These are phyloP conservation scores for Cetradonia linearis DNA, from an alignment of 495 filamentous ascomycete species.

Conservation along the genomic window DNA sequence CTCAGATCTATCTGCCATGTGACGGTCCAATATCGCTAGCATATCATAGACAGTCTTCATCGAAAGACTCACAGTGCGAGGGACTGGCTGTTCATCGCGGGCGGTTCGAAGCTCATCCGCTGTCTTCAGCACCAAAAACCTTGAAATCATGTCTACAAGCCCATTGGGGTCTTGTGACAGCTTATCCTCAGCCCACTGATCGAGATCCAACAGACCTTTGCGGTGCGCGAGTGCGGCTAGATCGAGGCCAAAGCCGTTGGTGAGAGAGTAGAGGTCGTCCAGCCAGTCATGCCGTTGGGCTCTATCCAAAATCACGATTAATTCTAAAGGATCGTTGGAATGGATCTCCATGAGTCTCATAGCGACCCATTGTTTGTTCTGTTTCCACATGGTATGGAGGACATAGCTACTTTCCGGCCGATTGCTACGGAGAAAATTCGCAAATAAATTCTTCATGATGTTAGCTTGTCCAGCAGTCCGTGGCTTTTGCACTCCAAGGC, in stretches of 20 bases:
- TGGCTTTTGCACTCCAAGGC: slow-evolving; percentile 56
- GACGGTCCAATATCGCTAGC: slow-evolving; percentile 66
- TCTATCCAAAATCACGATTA: slow-evolving; percentile 76
- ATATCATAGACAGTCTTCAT: slow-evolving; percentile 78
- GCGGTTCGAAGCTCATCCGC: slow-evolving; percentile 66
- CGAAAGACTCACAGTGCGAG: slow-evolving; percentile 60
- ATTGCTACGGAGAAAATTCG: slow-evolving; percentile 51
- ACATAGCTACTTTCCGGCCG: slow-evolving; percentile 70
- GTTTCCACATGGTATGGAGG: slow-evolving; percentile 77
- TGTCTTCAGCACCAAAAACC: slow-evolving; percentile 73
- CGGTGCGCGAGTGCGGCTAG: slow-evolving; percentile 82
- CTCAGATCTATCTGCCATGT: slow-evolving; percentile 41
- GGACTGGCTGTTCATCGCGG: slow-evolving; percentile 47
- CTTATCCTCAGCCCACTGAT: slow-evolving; percentile 67
- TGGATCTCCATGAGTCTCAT: slow-evolving; percentile 70
- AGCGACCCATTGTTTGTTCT: slow-evolving; percentile 73
- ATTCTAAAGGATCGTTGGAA: slow-evolving; percentile 57
- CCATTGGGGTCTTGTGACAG: slow-evolving; percentile 46
- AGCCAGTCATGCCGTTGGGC: slow-evolving; percentile 71
- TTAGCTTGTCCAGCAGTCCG: slow-evolving; percentile 53
- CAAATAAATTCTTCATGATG: slow-evolving; percentile 50
- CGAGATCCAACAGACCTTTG: slow-evolving; percentile 65
- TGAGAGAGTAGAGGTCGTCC: slow-evolving; percentile 62
- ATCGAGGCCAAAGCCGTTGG: slow-evolving; percentile 76
- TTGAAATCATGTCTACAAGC: slow-evolving; percentile 53